phyloP scores from a whole-genome alignment of 108 stramenopile species.

The Cyclotella distinguenda region DNA sequence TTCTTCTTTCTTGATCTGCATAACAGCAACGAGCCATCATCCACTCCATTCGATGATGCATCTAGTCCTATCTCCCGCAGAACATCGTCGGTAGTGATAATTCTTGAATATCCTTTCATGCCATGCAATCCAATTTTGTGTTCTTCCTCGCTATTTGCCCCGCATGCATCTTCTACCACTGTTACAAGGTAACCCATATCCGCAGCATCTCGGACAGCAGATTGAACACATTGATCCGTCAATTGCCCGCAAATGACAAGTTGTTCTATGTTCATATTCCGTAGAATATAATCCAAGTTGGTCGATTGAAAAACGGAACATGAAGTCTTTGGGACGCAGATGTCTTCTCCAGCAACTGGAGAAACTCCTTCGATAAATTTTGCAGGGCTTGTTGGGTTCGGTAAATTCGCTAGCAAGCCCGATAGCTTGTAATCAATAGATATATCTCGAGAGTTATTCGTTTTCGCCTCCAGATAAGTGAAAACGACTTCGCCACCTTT shows the following conservation, averaged over 20 bases:
- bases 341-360: constrained; percentile 62
- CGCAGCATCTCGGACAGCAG: constrained; percentile 75
- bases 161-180: constrained; percentile 78
- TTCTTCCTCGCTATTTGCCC: constrained; percentile 40
- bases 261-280: constrained; percentile 65
- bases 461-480: constrained; percentile 64
- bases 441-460: constrained; percentile 65
- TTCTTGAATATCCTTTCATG: constrained; percentile 67
- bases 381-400: constrained; percentile 37
- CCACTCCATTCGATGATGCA: neutral
- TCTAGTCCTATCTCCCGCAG: constrained; percentile 48
- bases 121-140: constrained; percentile 60
- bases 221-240: constrained; percentile 80
- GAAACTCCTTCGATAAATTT: constrained; percentile 40
- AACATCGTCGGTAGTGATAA: constrained; percentile 48
- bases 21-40: constrained; percentile 11
- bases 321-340: constrained; percentile 63
- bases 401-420: constrained; percentile 51
- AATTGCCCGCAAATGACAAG: constrained; percentile 70
- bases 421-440: constrained; percentile 75
- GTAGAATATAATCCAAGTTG: constrained; percentile 64
- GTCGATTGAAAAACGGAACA: constrained; percentile 77
- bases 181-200: constrained; percentile 76
- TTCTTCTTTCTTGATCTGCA: neutral
- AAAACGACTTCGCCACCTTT: constrained; percentile 68